These are phyloP conservation scores for Lodderomyces margitis DNA, from an alignment of 1,139 yeast genomes.

Conservation along the genomic window DNA sequence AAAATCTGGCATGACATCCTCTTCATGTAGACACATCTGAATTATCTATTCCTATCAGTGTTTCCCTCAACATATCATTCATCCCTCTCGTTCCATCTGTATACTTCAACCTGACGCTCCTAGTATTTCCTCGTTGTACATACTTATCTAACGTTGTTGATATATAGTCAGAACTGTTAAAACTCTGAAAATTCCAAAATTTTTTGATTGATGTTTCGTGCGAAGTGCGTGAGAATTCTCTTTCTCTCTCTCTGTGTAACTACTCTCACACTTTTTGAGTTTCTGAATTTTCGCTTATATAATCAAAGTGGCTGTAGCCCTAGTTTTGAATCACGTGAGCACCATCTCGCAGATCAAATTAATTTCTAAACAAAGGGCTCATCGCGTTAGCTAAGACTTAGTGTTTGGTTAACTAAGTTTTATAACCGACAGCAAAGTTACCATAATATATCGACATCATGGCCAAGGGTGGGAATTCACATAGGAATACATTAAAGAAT, in stretches of 20 bases:
- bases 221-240: slow-evolving; percentile 1
- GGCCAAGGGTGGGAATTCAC: slow-evolving; percentile 71
- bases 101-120: not conserved
- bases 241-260: not conserved
- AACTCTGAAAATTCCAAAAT: slow-evolving; percentile 3
- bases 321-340: slow-evolving; percentile 1
- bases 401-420: too few relatives aligned
- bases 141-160: slow-evolving; percentile 9
- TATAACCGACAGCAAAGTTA: not conserved
- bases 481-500: slow-evolving; percentile 78
- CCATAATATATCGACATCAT: slow-evolving; percentile 22
- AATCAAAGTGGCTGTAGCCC: not conserved
- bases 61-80: too few relatives aligned
- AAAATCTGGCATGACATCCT: too few relatives aligned
- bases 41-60: too few relatives aligned
- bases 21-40: too few relatives aligned
- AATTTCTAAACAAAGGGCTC: not conserved
- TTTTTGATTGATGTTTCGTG: slow-evolving; percentile 2
- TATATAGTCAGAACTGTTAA: slow-evolving; percentile 1
- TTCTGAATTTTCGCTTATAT: not conserved
- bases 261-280: not conserved
- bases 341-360: not conserved
- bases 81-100: not conserved
- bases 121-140: not conserved
- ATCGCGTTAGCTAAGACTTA: not conserved